Conservation (phyloP, 208 protist genomes). For the Crithidia thermophila region DNA sequence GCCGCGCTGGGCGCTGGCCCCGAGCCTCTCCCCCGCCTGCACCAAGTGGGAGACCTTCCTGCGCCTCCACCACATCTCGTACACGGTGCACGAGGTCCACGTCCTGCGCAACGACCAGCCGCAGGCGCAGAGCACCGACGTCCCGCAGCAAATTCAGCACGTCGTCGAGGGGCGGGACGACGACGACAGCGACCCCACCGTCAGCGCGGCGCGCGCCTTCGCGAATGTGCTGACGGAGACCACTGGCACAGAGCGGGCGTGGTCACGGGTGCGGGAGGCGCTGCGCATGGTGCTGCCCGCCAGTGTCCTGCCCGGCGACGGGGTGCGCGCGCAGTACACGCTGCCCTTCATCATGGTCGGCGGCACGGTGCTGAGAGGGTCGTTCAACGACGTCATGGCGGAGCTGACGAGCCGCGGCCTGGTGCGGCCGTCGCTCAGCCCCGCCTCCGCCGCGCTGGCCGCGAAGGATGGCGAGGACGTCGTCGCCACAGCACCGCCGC, state of each 20-base stretch:
- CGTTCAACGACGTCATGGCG: constrained; percentile 12
- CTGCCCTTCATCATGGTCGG: constrained; percentile 21
- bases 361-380: constrained; percentile 12
- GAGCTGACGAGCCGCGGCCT: constrained; percentile 5
- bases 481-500: background rate
- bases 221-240: constrained; percentile 2
- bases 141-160: constrained; percentile 17
- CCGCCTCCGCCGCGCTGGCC: background rate
- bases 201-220: constrained; percentile 6
- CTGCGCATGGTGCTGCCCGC: constrained; percentile 2
- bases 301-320: constrained; percentile 1
- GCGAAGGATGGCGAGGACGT: background rate
- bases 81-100: constrained; percentile 36
- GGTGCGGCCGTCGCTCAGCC: background rate
- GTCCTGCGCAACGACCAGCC: constrained; percentile 30
- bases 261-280: background rate
- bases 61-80: constrained; percentile 48
- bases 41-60: constrained; percentile 53
- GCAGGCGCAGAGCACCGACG: constrained; percentile 22
- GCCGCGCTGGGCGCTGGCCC: constrained; percentile 41
- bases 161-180: background rate
- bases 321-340: constrained; percentile 12
- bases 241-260: background rate
- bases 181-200: background rate
- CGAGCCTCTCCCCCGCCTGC: constrained; percentile 37